Conservation (phyloP, 2,329 filamentous ascomycete species). For the Fusarium redolens region DNA sequence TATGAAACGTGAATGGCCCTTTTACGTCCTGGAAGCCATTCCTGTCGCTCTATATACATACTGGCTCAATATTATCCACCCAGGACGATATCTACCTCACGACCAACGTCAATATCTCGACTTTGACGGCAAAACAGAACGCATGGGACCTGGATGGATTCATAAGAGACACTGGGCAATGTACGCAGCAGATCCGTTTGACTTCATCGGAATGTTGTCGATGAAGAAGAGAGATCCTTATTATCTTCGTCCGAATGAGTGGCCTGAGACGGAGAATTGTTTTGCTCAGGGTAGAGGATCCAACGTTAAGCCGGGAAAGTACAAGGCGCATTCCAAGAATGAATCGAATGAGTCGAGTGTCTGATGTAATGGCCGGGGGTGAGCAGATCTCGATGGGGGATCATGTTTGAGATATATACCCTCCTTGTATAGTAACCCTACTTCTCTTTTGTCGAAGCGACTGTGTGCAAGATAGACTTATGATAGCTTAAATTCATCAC, state of each 20-base stretch:
- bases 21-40: conserved; percentile 58
- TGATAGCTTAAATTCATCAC: not conserved
- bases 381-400: not conserved
- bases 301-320: conserved; percentile 23
- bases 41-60: conserved; percentile 58
- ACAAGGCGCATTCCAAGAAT: conserved; percentile 19
- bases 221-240: conserved; percentile 40
- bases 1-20: conserved; percentile 58
- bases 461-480: not conserved
- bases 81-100: conserved; percentile 55
- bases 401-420: not conserved
- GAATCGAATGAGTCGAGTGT: conserved; percentile 6
- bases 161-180: conserved; percentile 37
- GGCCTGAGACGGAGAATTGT: conserved; percentile 32
- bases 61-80: conserved; percentile 57
- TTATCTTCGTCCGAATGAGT: conserved; percentile 36
- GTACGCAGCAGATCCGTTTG: conserved; percentile 37
- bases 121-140: conserved; percentile 53
- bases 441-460: not conserved
- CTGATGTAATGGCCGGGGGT: conserved; percentile 18
- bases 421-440: not conserved
- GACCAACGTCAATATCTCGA: conserved; percentile 54
- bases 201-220: conserved; percentile 40
- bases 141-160: conserved; percentile 43
- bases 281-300: conserved; percentile 42